Conservation (phyloP, 768 basidiomycete species). For the Termitomyces eurrhizus region DNA sequence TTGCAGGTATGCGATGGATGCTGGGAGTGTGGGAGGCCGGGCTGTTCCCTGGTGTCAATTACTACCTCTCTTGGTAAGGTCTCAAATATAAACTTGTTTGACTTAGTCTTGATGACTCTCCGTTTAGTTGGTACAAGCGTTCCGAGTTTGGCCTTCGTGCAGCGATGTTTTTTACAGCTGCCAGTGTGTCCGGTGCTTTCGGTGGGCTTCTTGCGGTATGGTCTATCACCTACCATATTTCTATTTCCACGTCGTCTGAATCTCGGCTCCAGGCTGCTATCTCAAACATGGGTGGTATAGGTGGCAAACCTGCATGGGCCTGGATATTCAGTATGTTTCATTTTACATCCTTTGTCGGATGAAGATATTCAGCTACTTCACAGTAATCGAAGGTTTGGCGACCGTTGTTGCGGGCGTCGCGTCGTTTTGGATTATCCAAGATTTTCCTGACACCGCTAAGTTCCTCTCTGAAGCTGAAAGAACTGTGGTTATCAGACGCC, state of each 20-base stretch:
- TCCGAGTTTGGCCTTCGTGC: constrained; percentile 70
- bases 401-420: constrained; percentile 62
- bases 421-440: constrained; percentile 78
- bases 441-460: constrained; percentile 79
- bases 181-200: constrained; percentile 80
- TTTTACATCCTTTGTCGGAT: background rate
- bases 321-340: constrained; percentile 62
- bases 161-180: constrained; percentile 73
- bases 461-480: constrained; percentile 73
- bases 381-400: constrained; percentile 60
- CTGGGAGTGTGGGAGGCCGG: constrained; percentile 75
- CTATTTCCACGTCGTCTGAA: background rate
- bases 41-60: constrained; percentile 59
- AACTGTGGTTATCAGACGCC: constrained; percentile 57
- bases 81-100: background rate
- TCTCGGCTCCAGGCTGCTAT: constrained; percentile 48
- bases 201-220: constrained; percentile 68
- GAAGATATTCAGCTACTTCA: constrained; percentile 4
- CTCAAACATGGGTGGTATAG: constrained; percentile 67
- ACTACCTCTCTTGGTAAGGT: constrained; percentile 67
- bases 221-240: constrained; percentile 22
- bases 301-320: constrained; percentile 60
- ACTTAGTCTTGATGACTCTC: background rate
- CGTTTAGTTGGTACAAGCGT: constrained; percentile 53
- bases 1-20: constrained; percentile 65